Evolutionary conservation across 1,139 yeast genomes (phyloP), one percentile per base, ranked within the genome.

Genomic region (Candida tropicalis): DNA sequence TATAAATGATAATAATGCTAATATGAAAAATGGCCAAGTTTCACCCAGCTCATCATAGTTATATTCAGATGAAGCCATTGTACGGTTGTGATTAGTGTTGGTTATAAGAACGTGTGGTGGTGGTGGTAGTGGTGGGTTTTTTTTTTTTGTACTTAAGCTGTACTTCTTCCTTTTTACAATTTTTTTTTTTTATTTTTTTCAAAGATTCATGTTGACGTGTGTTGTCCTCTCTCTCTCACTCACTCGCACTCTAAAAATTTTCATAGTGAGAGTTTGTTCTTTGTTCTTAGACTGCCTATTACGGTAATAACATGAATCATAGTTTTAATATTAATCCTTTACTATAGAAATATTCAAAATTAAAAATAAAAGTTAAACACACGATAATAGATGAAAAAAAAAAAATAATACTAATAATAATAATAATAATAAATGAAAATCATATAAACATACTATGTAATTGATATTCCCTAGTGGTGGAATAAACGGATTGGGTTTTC

Each of bases 401-500:
- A n/a, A 32, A 20, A 4, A 13, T 12, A 20, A 15, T 12, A 27
- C 31, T 13, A 12, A 27, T 15, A 27, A 4, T 11, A 27, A 25
- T 25, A 25, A 25, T 9, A 25, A 10, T 11, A 27, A 27, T 12
- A 15, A 29, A 17, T 10, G 27, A n/a, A 6, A 29, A 13, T 8
- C 36, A 33, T 22, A 33, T 23, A 33, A 23, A 12, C 18, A 33
- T 33, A 33, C 27, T 22, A n/a, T n/a, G n/a, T n/a, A 22, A 29
- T 18, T 33, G 36, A 23, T 33, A 29, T 7, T 18, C 22, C 16
- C 27, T 77, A 93, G 70, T 93, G 99, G 68, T 93, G 99, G 96
- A 93, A 93, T 68, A 93, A 77, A 66, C 99, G 89, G 63, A 93
- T 90, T 66, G 96, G 91, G 75, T 91, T 89, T 73, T 90, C 97